Evolutionary conservation across 805 yeast species (phyloP).

Genomic region (Nakazawaea holstii): DNA sequence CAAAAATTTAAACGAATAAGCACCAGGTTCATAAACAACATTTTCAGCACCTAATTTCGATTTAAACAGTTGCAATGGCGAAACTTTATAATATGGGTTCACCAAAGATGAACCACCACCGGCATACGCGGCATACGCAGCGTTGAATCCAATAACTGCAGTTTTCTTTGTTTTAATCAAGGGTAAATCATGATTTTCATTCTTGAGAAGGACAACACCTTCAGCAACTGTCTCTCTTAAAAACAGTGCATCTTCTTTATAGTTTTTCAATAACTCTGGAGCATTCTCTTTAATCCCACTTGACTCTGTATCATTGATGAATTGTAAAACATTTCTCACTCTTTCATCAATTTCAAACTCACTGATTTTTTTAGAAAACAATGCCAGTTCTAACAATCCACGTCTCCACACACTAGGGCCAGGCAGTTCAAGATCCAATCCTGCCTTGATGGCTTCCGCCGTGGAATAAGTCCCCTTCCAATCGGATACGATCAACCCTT

Average conservation of each 20-base stretch:
- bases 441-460: conserved; percentile 42
- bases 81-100: conserved; percentile 38
- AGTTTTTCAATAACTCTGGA: conserved; percentile 29
- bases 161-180: conserved; percentile 33
- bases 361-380: conserved; percentile 33
- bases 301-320: conserved; percentile 36
- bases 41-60: conserved; percentile 15
- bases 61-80: conserved; percentile 43
- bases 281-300: conserved; percentile 36
- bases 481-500: conserved; percentile 56
- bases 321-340: conserved; percentile 38
- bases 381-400: conserved; percentile 35
- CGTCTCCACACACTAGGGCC: conserved; percentile 43
- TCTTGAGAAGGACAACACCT: conserved; percentile 46
- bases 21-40: conserved; percentile 29
- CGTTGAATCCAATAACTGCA: conserved; percentile 59
- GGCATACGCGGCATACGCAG: conserved; percentile 40
- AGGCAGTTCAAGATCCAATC: conserved; percentile 65
- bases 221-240: conserved; percentile 39
- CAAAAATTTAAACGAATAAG: conserved; percentile 27
- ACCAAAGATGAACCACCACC: conserved; percentile 64
- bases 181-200: conserved; percentile 39
- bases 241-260: conserved; percentile 35
- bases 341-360: conserved; percentile 38
- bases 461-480: conserved; percentile 56